Evolutionary conservation across 2,329 filamentous ascomycete genomes (phyloP).

Genomic region (Aspergillus arachidicola): DNA sequence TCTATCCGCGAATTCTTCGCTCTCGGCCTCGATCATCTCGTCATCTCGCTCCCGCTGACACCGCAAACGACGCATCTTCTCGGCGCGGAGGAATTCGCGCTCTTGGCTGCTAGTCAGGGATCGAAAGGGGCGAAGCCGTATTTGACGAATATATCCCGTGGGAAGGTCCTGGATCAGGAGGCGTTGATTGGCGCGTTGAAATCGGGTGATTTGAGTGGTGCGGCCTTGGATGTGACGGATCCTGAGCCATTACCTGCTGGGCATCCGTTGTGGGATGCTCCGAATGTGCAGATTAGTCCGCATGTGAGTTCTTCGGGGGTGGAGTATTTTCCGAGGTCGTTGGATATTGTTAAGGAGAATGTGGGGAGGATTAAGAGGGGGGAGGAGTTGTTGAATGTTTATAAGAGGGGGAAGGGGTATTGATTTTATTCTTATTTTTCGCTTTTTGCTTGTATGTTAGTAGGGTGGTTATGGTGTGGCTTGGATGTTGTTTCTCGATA

Average conservation of each 20-base stretch:
- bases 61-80: conserved; percentile 58
- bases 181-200: conserved; percentile 66
- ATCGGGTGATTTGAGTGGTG: conserved; percentile 60
- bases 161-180: conserved; percentile 62
- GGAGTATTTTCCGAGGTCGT: conserved; percentile 59
- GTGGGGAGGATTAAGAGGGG: conserved; percentile 56
- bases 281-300: conserved; percentile 70
- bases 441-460: too few species aligned
- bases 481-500: not conserved
- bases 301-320: conserved; percentile 62
- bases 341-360: conserved; percentile 63
- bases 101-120: conserved; percentile 47
- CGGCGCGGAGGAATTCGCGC: conserved; percentile 56
- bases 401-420: conserved; percentile 64
- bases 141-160: conserved; percentile 72
- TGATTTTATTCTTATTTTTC: conserved; percentile 29
- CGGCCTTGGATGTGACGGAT: conserved; percentile 77
- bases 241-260: conserved; percentile 73
- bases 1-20: conserved; percentile 57
- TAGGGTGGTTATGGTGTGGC: not conserved
- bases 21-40: conserved; percentile 59
- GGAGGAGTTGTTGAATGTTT: conserved; percentile 62
- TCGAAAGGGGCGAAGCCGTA: conserved; percentile 54
- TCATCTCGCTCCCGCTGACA: conserved; percentile 61
- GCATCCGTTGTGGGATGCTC: conserved; percentile 69